Conservation (phyloP, 352 stramenopile species). For the Globisporangium polare region DNA sequence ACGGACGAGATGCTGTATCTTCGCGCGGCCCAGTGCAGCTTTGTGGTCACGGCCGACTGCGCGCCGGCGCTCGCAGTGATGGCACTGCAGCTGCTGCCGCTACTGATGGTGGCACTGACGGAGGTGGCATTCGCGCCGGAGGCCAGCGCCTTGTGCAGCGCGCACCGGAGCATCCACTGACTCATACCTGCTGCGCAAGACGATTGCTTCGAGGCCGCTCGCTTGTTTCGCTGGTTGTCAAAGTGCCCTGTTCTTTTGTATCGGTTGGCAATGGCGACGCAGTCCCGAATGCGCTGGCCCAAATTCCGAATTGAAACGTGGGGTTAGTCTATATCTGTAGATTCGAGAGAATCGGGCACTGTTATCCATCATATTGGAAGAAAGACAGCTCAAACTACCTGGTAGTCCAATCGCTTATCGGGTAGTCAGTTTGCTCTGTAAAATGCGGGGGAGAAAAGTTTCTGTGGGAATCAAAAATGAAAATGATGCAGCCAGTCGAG, state of each 20-base stretch:
- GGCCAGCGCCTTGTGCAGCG: conserved; percentile 19
- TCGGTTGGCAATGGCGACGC: conserved; percentile 5
- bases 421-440: too few species aligned
- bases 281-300: background rate
- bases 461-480: background rate
- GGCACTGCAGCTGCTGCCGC: background rate
- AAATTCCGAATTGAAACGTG: background rate
- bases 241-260: conserved; percentile 1
- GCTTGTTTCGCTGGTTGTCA: conserved; percentile 6
- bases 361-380: too few species aligned
- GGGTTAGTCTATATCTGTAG: background rate
- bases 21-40: conserved; percentile 10
- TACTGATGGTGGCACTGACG: background rate
- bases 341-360: too few species aligned
- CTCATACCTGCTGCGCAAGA: conserved; percentile 16
- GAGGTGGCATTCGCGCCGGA: conserved; percentile 11
- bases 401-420: too few species aligned
- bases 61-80: background rate
- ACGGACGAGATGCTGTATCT: conserved; percentile 29
- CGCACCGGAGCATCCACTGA: conserved; percentile 40
- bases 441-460: background rate
- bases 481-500: background rate
- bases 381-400: too few species aligned
- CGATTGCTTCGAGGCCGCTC: background rate
- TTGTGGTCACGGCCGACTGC: conserved; percentile 4